Evolutionary conservation across 306 rosid species (phyloP).

Genomic region (Parietaria judaica): DNA sequence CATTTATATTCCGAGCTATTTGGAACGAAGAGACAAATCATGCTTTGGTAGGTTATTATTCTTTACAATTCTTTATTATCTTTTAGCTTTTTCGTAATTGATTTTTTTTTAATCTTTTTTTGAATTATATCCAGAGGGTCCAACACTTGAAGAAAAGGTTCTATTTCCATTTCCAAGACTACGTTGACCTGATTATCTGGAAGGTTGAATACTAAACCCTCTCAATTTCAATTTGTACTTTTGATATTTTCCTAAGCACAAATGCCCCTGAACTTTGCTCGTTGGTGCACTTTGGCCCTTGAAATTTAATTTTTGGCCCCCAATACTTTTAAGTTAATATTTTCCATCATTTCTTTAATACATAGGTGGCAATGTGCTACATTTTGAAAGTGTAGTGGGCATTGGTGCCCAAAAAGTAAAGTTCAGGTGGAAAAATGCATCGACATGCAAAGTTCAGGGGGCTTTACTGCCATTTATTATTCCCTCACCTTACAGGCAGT

Average conservation of each 20-base stretch:
- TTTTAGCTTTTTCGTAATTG: slow-evolving; percentile 13
- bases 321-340: too few relatives aligned
- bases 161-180: slow-evolving; percentile 93
- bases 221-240: background rate
- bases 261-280: background rate
- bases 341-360: too few relatives aligned
- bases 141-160: slow-evolving; percentile 75
- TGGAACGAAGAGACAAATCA: slow-evolving; percentile 88
- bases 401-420: too few relatives aligned
- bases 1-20: slow-evolving; percentile 73
- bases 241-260: slow-evolving; percentile 11
- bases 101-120: slow-evolving; percentile 14
- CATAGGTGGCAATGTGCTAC: too few relatives aligned
- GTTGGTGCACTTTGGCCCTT: too few relatives aligned
- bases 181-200: slow-evolving; percentile 80
- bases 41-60: slow-evolving; percentile 55
- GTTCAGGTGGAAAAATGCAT: too few relatives aligned
- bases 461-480: background rate
- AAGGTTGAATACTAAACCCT: slow-evolving; percentile 50
- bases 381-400: too few relatives aligned
- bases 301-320: too few relatives aligned
- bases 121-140: slow-evolving; percentile 52
- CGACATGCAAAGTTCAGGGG: too few relatives aligned
- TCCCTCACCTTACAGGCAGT: background rate
- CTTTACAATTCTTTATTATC: slow-evolving; percentile 15